Percentiles rank a stretch among this genome's conserved stretches.
Evolutionary conservation across 23 red algal genomes (phyloP).

Genomic region (Gracilaria domingensis): DNA sequence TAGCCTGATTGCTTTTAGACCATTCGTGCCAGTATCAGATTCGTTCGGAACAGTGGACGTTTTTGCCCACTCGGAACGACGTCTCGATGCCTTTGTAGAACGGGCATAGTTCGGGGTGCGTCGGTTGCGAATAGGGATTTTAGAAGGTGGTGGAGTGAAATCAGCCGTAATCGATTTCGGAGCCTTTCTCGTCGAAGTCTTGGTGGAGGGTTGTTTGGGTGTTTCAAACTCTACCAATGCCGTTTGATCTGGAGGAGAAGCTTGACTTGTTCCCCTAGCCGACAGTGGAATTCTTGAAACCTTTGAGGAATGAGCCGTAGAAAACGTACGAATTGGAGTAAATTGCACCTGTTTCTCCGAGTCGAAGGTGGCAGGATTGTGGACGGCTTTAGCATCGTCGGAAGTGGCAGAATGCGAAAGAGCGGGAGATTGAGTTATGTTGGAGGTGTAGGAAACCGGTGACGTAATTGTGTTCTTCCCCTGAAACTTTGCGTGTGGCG

Average conservation of each 20-base stretch:
- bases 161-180: background rate
- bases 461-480: background rate
- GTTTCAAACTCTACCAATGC: background rate
- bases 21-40: background rate
- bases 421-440: slow-evolving; percentile 5
- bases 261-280: background rate
- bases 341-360: too few relatives aligned
- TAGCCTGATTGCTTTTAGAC: background rate
- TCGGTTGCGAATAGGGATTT: slow-evolving; percentile 18
- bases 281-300: background rate
- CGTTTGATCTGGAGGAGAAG: background rate
- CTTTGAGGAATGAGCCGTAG: background rate
- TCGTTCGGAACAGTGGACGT: background rate
- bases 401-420: slow-evolving; percentile 20
- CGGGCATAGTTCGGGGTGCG: slow-evolving; percentile 30
- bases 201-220: background rate
- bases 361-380: background rate
- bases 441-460: background rate
- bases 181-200: background rate
- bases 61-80: slow-evolving; percentile 2
- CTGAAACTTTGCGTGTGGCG: background rate
- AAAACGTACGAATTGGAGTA: background rate
- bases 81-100: slow-evolving; percentile 27
- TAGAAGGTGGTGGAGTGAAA: slow-evolving; percentile 8
- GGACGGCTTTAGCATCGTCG: background rate